These are phyloP conservation scores for Beverwykella pulmonaria DNA, from an alignment of 495 filamentous ascomycete species.

Conservation along the genomic window DNA sequence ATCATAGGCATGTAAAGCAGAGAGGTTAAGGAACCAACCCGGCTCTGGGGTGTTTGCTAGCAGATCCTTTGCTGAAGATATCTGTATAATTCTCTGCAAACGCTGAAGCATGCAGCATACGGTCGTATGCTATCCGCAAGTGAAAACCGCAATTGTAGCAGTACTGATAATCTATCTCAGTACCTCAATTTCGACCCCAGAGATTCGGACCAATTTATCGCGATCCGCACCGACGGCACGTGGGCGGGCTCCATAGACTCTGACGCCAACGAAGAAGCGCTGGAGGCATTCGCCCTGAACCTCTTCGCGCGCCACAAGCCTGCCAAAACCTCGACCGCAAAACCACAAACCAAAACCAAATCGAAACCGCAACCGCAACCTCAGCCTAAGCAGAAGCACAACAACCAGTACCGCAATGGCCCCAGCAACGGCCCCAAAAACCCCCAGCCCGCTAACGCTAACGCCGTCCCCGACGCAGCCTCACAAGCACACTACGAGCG, in stretches of 20 bases:
- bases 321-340: background rate
- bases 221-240: slow-evolving; percentile 22
- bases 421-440: background rate
- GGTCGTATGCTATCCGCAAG: no score
- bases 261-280: slow-evolving; percentile 25
- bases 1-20: no score
- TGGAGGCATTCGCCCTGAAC: slow-evolving; percentile 28
- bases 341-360: slow-evolving; percentile 1
- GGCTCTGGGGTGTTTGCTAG: no score
- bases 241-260: slow-evolving; percentile 37
- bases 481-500: slow-evolving; percentile 22
- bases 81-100: no score
- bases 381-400: background rate
- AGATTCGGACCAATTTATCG: slow-evolving; percentile 30
- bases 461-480: slow-evolving; percentile 2
- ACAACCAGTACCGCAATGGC: background rate
- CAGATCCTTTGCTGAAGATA: no score
- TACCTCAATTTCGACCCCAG: slow-evolving; percentile 28
- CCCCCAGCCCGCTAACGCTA: background rate
- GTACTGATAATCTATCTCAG: background rate
- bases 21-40: no score
- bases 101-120: no score
- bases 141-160: no score
- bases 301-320: slow-evolving; percentile 20
- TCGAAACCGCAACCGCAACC: slow-evolving; percentile 1